Conservation (phyloP, 2,329 filamentous ascomycete species). For the Coleophoma cylindrospora region DNA sequence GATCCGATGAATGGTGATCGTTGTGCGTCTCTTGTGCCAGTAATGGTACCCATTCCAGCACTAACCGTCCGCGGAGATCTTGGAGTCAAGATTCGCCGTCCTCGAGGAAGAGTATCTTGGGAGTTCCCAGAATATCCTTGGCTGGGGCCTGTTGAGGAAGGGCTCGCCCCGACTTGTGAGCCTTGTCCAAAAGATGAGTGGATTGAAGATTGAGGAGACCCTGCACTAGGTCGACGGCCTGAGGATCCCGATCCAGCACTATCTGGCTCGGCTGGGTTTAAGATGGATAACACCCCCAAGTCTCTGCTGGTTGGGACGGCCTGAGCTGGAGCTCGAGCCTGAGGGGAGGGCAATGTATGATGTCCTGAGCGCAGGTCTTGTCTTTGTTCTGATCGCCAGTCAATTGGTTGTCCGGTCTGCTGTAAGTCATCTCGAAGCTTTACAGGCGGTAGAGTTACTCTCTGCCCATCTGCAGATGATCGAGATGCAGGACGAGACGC, state of each 20-base stretch:
- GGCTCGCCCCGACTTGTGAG: conserved; percentile 19
- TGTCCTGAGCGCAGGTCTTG: background rate
- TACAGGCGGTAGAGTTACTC: conserved; percentile 25
- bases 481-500: conserved; percentile 51
- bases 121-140: conserved; percentile 17
- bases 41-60: conserved; percentile 36
- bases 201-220: conserved; percentile 10
- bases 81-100: conserved; percentile 22
- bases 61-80: conserved; percentile 45
- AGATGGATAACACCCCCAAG: conserved; percentile 28
- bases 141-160: conserved; percentile 12
- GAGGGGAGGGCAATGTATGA: conserved; percentile 2
- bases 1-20: conserved; percentile 40
- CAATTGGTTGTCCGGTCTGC: conserved; percentile 17
- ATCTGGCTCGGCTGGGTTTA: conserved; percentile 28
- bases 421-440: conserved; percentile 26
- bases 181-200: conserved; percentile 10
- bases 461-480: conserved; percentile 27
- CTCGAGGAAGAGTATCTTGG: conserved; percentile 20
- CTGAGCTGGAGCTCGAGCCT: conserved; percentile 15
- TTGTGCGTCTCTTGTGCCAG: conserved; percentile 41
- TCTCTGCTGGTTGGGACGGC: conserved; percentile 20
- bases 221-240: conserved; percentile 15
- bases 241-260: conserved; percentile 6
- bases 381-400: conserved; percentile 15